Evolutionary conservation across 106 monocot species (phyloP).

Genomic region (Phalaenopsis equestris): DNA sequence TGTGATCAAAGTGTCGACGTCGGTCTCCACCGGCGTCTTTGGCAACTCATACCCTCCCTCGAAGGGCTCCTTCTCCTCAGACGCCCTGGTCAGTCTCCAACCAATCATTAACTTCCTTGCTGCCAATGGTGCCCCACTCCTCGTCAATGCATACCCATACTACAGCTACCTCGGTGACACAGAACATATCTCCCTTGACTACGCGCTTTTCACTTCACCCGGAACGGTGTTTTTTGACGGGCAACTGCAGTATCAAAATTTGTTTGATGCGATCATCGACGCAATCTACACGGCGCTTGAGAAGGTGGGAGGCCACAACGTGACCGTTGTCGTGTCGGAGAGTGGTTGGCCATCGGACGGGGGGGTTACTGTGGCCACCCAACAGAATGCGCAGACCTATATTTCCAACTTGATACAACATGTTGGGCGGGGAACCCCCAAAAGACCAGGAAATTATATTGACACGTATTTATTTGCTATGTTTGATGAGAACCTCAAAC

Average conservation of each 20-base stretch:
- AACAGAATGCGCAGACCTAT: slow-evolving; percentile 7
- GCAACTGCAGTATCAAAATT: neutral
- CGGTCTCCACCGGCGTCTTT: neutral
- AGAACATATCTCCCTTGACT: neutral
- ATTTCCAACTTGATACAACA: neutral
- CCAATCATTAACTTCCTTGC: neutral
- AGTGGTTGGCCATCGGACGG: slow-evolving; percentile 6
- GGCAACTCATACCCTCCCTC: slow-evolving; percentile 6
- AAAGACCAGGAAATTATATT: neutral
- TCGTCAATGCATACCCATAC: neutral
- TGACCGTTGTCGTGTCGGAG: neutral
- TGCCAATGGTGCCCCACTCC: neutral
- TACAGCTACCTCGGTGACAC: neutral
- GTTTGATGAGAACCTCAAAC: too few relatives aligned
- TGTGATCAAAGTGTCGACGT: neutral
- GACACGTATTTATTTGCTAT: neutral
- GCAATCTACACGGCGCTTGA: too few relatives aligned
- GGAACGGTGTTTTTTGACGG: neutral
- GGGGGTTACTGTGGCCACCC: neutral
- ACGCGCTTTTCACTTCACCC: neutral
- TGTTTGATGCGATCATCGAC: neutral
- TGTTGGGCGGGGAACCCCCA: neutral
- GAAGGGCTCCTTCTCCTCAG: neutral
- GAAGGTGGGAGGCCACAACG: too few relatives aligned
- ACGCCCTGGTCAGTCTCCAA: neutral